phyloP scores from a whole-genome alignment of 371 early-diverging fungal species.

The Dichotomocladium elegans region DNA sequence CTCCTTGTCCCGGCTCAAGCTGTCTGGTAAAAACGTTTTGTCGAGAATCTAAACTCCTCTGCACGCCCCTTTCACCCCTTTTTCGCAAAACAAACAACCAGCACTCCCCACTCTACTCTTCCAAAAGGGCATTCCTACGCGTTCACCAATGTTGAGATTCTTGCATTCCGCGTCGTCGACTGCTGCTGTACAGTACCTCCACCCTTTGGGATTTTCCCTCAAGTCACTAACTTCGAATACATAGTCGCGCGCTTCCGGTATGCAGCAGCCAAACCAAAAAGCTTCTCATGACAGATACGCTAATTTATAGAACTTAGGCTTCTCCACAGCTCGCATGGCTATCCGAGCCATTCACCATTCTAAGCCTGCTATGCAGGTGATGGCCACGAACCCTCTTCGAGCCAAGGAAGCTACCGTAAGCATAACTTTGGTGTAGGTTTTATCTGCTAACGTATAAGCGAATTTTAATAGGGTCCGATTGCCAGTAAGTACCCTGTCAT shows the following conservation, averaged over 20 bases:
- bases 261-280: background rate
- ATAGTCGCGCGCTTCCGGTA: background rate
- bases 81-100: background rate
- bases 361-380: constrained; percentile 64
- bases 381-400: constrained; percentile 68
- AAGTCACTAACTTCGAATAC: too few relatives aligned
- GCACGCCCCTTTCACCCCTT: background rate
- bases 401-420: constrained; percentile 67
- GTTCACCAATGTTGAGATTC: background rate
- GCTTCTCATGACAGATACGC: too few relatives aligned
- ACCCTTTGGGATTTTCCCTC: background rate
- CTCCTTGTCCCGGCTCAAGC: background rate
- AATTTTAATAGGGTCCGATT: constrained; percentile 45
- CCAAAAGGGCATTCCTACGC: background rate
- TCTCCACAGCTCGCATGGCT: constrained; percentile 6
- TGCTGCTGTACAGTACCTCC: too few relatives aligned
- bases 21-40: background rate
- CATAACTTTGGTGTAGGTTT: too few relatives aligned
- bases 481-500: constrained; percentile 85
- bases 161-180: background rate
- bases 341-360: constrained; percentile 60
- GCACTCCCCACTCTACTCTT: background rate
- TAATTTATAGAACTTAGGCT: background rate
- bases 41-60: background rate
- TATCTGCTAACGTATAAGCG: background rate